Evolutionary conservation across 306 rosid species (phyloP), one percentile per base, ranked within the genome.

Genomic region (Prunus mongolica): DNA sequence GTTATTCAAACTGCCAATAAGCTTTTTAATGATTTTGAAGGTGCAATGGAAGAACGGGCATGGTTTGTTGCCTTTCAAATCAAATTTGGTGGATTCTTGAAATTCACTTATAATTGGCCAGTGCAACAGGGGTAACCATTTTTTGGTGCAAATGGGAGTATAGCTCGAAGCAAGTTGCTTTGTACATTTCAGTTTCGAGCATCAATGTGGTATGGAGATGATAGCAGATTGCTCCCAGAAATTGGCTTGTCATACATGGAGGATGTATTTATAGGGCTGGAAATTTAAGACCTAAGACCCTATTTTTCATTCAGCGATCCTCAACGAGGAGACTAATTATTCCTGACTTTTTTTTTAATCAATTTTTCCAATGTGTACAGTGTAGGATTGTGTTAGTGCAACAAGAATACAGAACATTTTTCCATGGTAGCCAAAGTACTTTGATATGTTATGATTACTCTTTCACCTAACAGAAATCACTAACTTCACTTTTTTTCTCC

Each of bases 341-440:
- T 80, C 66, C 83, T 78, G 88, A 89, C 90, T 82, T 66, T 69
- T 71, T 76, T 76, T 73, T 5, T 12, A 57, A 57, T 79, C 28
- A 52, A 58, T 32, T 11, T 76, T 83, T 82, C 81, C 81, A 82
- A 79, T 85, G 79, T 88, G 97, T 88, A 88, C 96, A 93, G 93
- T 56, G 69, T 93, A 89, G 97, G 87, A 81, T 88, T 82, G 87
- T 88, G 88, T 75, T 89, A 86, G 95, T 68, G 91, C 87, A 84
- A 81, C 81, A 87, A 87, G 72, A 80, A 86, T 80, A 82, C 89
- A 88, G 80, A 81, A 79, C 84, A 82, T 67, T 84, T 87, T 82
- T 80, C 83, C 75, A 76, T 85, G 78, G 46, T 28, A 58, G 34
- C 77, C 69, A 30, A 85, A 87, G 71, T 55, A 67, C 50, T 62